These are phyloP conservation scores for Wickerhamiella pararugosa DNA, from an alignment of 1,139 yeast species.

Conservation along the genomic window DNA sequence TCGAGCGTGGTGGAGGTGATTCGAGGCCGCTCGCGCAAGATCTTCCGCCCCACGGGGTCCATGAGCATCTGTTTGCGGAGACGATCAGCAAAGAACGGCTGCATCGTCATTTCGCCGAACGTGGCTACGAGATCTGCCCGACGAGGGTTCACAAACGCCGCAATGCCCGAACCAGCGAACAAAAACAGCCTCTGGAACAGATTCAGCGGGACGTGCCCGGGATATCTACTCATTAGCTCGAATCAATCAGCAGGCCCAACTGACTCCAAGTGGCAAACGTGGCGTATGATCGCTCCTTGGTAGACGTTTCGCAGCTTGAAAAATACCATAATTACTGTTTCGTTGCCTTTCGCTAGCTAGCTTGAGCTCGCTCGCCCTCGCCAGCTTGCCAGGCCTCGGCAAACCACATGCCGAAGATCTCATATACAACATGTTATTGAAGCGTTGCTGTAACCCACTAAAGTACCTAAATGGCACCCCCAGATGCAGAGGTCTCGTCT, in stretches of 20 bases:
- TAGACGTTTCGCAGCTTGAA: no score
- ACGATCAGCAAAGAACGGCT: constrained; percentile 45
- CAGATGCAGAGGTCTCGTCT: not conserved
- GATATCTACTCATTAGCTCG: constrained; percentile 46
- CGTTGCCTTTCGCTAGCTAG: no score
- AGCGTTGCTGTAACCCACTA: no score
- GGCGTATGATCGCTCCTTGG: no score
- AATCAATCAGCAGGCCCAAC: constrained; percentile 37
- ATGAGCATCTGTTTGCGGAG: constrained; percentile 60
- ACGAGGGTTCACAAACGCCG: constrained; percentile 64
- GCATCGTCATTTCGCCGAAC: constrained; percentile 83
- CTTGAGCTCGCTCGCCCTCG: no score
- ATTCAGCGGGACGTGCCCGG: constrained; percentile 70
- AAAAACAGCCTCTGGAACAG: constrained; percentile 46
- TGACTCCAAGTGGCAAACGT: no score
- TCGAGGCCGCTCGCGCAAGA: constrained; percentile 66
- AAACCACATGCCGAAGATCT: no score
- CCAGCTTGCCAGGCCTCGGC: no score
- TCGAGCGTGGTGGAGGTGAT: constrained; percentile 62
- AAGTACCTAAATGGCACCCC: not conserved
- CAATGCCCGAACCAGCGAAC: constrained; percentile 65
- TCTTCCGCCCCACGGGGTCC: constrained; percentile 61
- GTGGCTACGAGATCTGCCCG: constrained; percentile 75
- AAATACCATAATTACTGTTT: no score
- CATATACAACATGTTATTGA: no score